Evolutionary conservation across 2,329 filamentous ascomycete genomes (phyloP), one percentile per base, ranked within the genome.

Genomic region (Aspergillus viridinutans): DNA sequence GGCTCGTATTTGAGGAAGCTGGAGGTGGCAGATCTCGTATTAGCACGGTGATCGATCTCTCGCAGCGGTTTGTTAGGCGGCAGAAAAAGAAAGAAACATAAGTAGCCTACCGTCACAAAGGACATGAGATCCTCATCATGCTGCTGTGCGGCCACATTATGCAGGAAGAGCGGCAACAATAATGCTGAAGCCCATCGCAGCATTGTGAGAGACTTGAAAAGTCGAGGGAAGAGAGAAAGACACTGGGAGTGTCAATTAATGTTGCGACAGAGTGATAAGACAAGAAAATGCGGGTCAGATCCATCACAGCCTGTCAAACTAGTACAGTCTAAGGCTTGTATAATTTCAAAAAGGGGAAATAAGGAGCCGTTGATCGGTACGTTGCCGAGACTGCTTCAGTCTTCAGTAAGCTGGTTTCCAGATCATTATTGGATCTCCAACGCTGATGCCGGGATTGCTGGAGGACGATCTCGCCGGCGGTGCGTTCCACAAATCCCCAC

Each of bases 1-100:
- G 38, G 67, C 66, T 23, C 61, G 61, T 53, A 63, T 54, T 23
- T 65, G 62, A 20, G 67, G 67, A 12, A 69, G 61, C 67, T 69
- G 40, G 23, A 55, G 43, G 26, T 20, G n/a, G 52, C 38, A 48
- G 8, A 23, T 35, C 35, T 51, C 26, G 29, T 48, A 35, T 58
- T 40, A 51, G 38, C 9, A 20, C 35, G 29, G 26, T 20, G 28
- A 28, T 43, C 25, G 48, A 32, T 29, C n/a, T 29, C 17, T 45
- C 20, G 9, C 42, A 42, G 28, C 29, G 10, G 20, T 28, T 9
- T 7, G 26, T 32, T 4, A 32, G 12, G 32, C 32, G 32, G 32
- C n/a, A 17, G 32, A 35, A 32, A 32, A 35, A 35, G 32, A 17
- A 17, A 17, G 14, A 38, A 21, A 17, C 6, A n/a, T 26, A 3